Base-by-base conservation (phyloP, 495 filamentous ascomycete genomes). In the Lophiotrema nucula region DNA sequence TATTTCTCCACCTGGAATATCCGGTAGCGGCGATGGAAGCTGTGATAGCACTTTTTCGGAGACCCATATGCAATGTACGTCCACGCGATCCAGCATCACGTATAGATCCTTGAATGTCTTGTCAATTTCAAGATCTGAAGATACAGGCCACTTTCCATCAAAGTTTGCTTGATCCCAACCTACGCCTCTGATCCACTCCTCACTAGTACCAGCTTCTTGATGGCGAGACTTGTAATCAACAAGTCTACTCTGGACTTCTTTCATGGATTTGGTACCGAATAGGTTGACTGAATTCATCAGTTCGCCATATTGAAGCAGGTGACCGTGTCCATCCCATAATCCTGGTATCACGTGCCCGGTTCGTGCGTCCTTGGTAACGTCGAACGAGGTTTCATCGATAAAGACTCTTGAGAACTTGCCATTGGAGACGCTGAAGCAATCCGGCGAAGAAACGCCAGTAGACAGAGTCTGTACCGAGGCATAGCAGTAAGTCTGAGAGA, bases 141-240 rank as follows among this genome's bases (percentile, higher is more conserved):
- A 81, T 51, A 75, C 79, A 25, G 83, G 83, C 83, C 83, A 85
- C 43, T 70, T 68, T 21, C 83, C 82, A 1, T 58, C 65, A 65
- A 86, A 75, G 33, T 72, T 69, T 50, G 75, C 77, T 67, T 87
- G 84, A 67, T 87, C 83, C 84, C 84, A 87, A 0, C 84, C 84
- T 15, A 85, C 68, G 0, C 84, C 84, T 49, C 83, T 70, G 28
- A 81, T 67, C 83, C 84, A 87, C 33, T 80, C 73, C 12, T 73
- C 72, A 22, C 61, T 67, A 1, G 72, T 74, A 0, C 80, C 80
- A 4, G 64, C 70, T 0, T 62, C 69, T 2, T 75, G 72, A 41
- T 78, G 67, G 4, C 51, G 37, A 2, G 53, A 62, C 27, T 79
- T 65, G 53, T 84, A 85, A 5, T 60, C 59, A 18, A 64, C 70